Evolutionary conservation across 176 grass and related monocot genomes (phyloP), one percentile per base, ranked within the genome.

Genomic region (Echinochloa phyllopogon): DNA sequence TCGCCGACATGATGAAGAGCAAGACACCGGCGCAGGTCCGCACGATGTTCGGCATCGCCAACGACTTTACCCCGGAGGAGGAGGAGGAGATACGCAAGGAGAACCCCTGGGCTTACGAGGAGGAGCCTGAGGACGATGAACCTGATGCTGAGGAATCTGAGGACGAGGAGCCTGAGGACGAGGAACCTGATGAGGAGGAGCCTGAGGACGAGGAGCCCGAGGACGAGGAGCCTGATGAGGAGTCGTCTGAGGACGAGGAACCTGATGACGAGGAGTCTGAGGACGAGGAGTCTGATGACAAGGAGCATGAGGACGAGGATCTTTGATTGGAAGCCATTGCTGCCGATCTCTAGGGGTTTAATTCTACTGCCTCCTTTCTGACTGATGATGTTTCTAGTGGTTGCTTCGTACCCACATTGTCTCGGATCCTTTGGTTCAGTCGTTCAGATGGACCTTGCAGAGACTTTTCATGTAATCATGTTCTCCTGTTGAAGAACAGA

Each of bases 401-500:
- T 75, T 27, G 60, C 21, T 49, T 69, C 15, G 21, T 72, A 71
- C 44, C 49, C n/a, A 14, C 23, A 37, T 72, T 48, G 21, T n/a
- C 15, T 50, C 16, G 13, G 50, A 73, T 75, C 29, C 49, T 33
- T 75, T 38, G 49, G 64, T 68, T 67, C 37, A 60, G 63, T 38
- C 39, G 64, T 68, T 67, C 47, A 60, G 63, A 39, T 17, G 13
- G 17, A 17, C 4, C 55, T 15, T 29, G 1, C 24, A 16, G 56
- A 65, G 5, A 12, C 23, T 40, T 64, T 60, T 65, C n/a, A 7
- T n/a, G n/a, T n/a, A n/a, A n/a, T n/a, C n/a, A n/a, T 45, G 81
- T n/a, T 45, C 14, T 74, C 77, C 44, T 80, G 37, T 63, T 15
- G 36, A 87, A 38, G 47, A 66, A 65, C 85, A 75, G 25, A 75